A percentile compares a stretch with the other conserved stretches of the same genome.
These are phyloP conservation scores for Pleurotus cornucopiae DNA, from an alignment of 768 basidiomycete species.

Conservation along the genomic window DNA sequence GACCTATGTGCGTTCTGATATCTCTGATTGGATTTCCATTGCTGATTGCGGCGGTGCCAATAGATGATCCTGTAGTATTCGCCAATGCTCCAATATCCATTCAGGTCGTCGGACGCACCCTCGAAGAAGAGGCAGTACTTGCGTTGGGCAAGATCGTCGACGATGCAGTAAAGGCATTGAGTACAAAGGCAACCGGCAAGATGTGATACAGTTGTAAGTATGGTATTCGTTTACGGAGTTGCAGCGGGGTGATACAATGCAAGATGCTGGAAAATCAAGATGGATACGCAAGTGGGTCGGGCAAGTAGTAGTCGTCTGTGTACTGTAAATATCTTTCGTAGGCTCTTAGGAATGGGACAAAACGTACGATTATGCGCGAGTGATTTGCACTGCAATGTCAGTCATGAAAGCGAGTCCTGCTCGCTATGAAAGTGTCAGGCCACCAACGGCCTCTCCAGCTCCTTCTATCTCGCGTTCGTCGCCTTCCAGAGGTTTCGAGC, in stretches of 20 bases:
- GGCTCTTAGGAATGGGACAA: not conserved
- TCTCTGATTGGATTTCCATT: not conserved
- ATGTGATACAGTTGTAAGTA: conserved; percentile 15
- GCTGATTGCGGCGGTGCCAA: not conserved
- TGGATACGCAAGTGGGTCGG: not conserved
- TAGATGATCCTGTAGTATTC: conserved; percentile 57
- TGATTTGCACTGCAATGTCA: not conserved
- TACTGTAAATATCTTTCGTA: not conserved
- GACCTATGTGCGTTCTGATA: not conserved
- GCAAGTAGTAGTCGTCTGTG: not conserved
- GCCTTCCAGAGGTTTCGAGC: conserved; percentile 45
- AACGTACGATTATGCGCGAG: not conserved
- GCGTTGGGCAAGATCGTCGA: conserved; percentile 66
- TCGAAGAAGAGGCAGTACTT: conserved; percentile 75
- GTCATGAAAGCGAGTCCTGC: not conserved
- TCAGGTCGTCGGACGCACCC: conserved; percentile 64
- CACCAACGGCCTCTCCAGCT: conserved; percentile 72
- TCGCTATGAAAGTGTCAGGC: conserved; percentile 45
- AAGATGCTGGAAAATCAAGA: conserved; percentile 2
- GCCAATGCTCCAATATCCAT: conserved; percentile 56
- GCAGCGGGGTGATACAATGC: not conserved
- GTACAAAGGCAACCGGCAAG: not conserved
- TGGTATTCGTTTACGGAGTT: not conserved
- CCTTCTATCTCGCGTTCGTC: conserved; percentile 75
- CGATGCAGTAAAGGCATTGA: conserved; percentile 34